Percentiles rank a stretch among this genome's conserved stretches.
phyloP scores from a whole-genome alignment of 106 monocot species.

The Dendrobium officinale region DNA sequence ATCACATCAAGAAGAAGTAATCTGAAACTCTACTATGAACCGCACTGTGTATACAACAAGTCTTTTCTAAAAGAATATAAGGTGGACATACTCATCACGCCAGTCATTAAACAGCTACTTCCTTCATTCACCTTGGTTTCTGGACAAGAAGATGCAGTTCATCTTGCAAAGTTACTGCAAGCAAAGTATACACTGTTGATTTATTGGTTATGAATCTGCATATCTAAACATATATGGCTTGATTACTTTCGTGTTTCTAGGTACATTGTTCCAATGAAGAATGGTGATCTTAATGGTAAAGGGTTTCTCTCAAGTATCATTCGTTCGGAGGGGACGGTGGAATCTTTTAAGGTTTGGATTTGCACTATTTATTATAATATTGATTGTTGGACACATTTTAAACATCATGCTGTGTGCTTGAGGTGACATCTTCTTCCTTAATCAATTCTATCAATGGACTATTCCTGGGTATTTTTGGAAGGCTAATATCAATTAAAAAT shows the following conservation, averaged over 20 bases:
- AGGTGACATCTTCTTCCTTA: too few relatives aligned
- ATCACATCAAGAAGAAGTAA: conserved; percentile 30
- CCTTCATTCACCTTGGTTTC: conserved; percentile 80
- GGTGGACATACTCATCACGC: conserved; percentile 80
- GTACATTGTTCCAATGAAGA: conserved; percentile 75
- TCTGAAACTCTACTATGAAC: conserved; percentile 73
- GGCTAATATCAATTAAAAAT: too few relatives aligned
- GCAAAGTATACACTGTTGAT: conserved; percentile 48
- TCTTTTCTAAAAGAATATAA: conserved; percentile 47
- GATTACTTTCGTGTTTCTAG: conserved; percentile 19
- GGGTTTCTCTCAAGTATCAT: conserved; percentile 60
- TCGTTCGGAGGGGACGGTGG: conserved; percentile 37
- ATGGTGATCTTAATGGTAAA: conserved; percentile 73
- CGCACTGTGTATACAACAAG: conserved; percentile 71
- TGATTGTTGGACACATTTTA: too few relatives aligned
- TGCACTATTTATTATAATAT: too few relatives aligned
- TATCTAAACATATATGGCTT: background rate
- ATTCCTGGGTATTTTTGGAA: too few relatives aligned
- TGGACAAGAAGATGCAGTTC: conserved; percentile 93
- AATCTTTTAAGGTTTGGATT: conserved; percentile 70
- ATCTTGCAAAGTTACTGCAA: conserved; percentile 66
- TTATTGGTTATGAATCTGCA: background rate
- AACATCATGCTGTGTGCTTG: too few relatives aligned
- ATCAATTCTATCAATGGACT: too few relatives aligned
- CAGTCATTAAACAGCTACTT: conserved; percentile 81